Evolutionary conservation across 495 filamentous ascomycete species (phyloP).

Genomic region (Staphylotrichum tortipilum): DNA sequence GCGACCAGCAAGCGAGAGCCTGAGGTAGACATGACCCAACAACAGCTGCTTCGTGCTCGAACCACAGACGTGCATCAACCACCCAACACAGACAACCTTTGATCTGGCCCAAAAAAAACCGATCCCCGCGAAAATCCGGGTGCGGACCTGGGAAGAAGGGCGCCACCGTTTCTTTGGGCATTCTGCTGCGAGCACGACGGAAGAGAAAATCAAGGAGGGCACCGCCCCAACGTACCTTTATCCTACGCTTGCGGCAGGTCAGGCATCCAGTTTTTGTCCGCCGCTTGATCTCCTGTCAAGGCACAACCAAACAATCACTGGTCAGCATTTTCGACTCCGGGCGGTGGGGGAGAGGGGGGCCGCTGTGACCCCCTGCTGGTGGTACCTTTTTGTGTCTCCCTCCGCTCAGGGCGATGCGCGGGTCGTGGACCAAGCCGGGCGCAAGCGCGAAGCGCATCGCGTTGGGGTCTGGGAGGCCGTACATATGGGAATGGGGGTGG

Average conservation of each 20-base stretch:
- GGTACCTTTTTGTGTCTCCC: constrained; percentile 81
- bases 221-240: constrained; percentile 73
- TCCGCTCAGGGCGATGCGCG: constrained; percentile 61
- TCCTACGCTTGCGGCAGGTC: constrained; percentile 92
- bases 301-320: constrained; percentile 15
- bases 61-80: too few species aligned
- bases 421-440: constrained; percentile 43
- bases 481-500: constrained; percentile 34
- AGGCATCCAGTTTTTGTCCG: constrained; percentile 96
- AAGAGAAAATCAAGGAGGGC: not conserved
- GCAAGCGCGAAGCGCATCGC: constrained; percentile 49
- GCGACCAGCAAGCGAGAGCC: constrained; percentile 24
- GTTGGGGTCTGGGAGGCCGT: constrained; percentile 24
- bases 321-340: constrained; percentile 10
- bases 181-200: too few species aligned
- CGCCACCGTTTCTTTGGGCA: too few species aligned
- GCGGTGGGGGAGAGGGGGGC: constrained; percentile 1
- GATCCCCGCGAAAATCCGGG: too few species aligned
- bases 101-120: too few species aligned
- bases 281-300: constrained; percentile 78
- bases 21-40: not conserved
- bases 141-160: too few species aligned
- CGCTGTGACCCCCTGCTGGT: constrained; percentile 2
- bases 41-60: not conserved
- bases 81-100: too few species aligned